Evolutionary conservation across 306 rosid genomes (phyloP), one percentile per base, ranked within the genome.

Genomic region (Cicer yamashitae): DNA sequence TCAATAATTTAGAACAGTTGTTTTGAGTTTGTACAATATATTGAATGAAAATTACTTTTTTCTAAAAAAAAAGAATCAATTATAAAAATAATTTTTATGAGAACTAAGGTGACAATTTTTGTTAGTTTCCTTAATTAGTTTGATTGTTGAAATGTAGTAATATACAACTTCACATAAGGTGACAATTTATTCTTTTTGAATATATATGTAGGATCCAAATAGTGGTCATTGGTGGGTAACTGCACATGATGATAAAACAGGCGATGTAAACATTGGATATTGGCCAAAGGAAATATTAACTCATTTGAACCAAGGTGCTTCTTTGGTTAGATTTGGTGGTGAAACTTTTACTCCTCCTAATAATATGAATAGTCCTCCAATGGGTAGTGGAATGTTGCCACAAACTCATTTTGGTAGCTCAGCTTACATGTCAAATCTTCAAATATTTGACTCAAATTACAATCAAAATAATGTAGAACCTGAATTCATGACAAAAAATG

Each of bases 341-440:
- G 43, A 56, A 72, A 57, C 67, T 10, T 41, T 6, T 57, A 9
- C 67, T 7, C 40, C 25, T 1, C 25, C 67, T 1, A 6, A 72
- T 0, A 6, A 72, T 43, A 18, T 2, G 22, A 0, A 1, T 1
- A 57, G 65, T 71, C 76, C 76, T 6, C 76, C 76, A 12, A 71
- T 71, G 76, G 76, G 76, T 18, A 71, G 53, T 72, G 77, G 67
- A 1, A 20, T 13, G 6, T 22, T 72, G 18, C 67, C 77, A 12
- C 0, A 34, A 2, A 10, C 22, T 0, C 0, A 1, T 8, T 50
- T 3, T 11, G 1, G 1, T 0, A 30, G 34, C 6, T 13, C 47
- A 8, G 45, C 15, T 34, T 30, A 0, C 11, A 0, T 50, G 2
- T 11, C 47, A n/a, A 0, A 1, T 0, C 46, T 51, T 70, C 1